These are phyloP conservation scores for Diversispora epigaea DNA, from an alignment of 192 early-diverging fungal genomes.

Conservation along the genomic window DNA sequence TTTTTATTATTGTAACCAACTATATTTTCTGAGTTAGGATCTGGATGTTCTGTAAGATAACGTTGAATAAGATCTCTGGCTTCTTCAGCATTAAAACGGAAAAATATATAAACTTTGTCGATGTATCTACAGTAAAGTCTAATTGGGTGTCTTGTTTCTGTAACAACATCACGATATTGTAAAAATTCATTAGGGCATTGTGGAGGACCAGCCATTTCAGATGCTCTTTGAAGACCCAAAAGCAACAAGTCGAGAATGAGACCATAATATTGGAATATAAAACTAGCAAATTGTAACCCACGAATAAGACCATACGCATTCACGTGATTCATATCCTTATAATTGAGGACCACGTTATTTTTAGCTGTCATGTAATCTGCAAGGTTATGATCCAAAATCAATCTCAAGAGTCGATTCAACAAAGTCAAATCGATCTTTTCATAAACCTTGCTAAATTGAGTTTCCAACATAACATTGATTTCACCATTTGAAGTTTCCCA, in stretches of 20 bases:
- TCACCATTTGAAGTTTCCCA: conserved; percentile 92
- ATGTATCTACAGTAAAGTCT: conserved; percentile 94
- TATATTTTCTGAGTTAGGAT: conserved; percentile 98
- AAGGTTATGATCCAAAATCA: conserved; percentile 98
- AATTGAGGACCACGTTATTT: conserved; percentile 96
- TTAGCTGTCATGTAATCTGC: conserved; percentile 99
- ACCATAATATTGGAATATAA: conserved; percentile 99
- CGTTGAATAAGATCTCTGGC: conserved; percentile 94
- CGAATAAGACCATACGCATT: conserved; percentile 96
- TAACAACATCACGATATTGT: conserved; percentile 88
- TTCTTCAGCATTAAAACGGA: conserved; percentile 92
- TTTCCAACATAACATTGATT: conserved; percentile 96
- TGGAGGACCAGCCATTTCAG: conserved; percentile 95
- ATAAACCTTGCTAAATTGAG: conserved; percentile 85
- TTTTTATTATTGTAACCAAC: conserved; percentile 99
- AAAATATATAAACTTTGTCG: conserved; percentile 90
- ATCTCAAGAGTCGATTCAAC: conserved; percentile 86
- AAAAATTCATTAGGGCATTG: conserved; percentile 94
- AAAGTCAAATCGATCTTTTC: conserved; percentile 98
- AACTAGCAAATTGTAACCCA: conserved; percentile 96
- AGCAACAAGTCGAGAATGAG: conserved; percentile 93
- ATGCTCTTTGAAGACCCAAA: conserved; percentile 89
- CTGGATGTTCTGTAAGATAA: conserved; percentile 96
- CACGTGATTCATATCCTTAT: conserved; percentile 99
- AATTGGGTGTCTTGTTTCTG: conserved; percentile 95